phyloP scores from a whole-genome alignment of 495 filamentous ascomycete species.

The Penicillium soppii region DNA sequence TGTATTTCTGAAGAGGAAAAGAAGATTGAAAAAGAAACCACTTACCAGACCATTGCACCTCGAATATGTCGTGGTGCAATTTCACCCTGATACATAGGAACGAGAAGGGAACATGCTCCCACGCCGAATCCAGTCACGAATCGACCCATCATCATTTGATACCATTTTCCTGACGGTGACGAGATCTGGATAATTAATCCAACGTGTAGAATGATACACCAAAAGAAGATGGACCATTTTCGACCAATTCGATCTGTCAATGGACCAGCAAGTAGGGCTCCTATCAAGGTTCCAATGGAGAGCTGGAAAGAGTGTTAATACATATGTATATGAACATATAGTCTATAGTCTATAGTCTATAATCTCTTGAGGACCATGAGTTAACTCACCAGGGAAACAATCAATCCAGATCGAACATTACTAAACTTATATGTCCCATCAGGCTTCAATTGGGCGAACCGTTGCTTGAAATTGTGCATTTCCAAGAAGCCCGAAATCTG shows the following conservation, averaged over 20 bases:
- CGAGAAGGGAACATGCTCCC: slow-evolving; percentile 62
- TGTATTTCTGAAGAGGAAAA: too few relatives aligned
- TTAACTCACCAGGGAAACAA: slow-evolving; percentile 45
- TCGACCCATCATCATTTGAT: slow-evolving; percentile 50
- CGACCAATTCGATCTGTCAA: slow-evolving; percentile 49
- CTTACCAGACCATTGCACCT: slow-evolving; percentile 60
- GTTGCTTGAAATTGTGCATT: slow-evolving; percentile 50
- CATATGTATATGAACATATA: too few relatives aligned
- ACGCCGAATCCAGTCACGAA: slow-evolving; percentile 64
- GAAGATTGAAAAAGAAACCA: too few relatives aligned
- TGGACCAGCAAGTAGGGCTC: slow-evolving; percentile 57
- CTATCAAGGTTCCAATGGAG: slow-evolving; percentile 64
- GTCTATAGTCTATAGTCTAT: too few relatives aligned
- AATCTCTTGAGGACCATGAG: neutral
- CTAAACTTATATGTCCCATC: slow-evolving; percentile 40
- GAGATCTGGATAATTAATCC: slow-evolving; percentile 66
- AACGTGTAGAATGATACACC: slow-evolving; percentile 59
- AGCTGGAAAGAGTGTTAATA: too few relatives aligned
- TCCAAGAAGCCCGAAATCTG: slow-evolving; percentile 61
- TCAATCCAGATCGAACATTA: slow-evolving; percentile 51
- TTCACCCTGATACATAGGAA: slow-evolving; percentile 68
- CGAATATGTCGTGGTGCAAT: slow-evolving; percentile 62
- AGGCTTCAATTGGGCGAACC: slow-evolving; percentile 37
- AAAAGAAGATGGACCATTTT: slow-evolving; percentile 47
- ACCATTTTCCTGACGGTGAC: slow-evolving; percentile 46